phyloP scores from a whole-genome alignment of 768 basidiomycete genomes.

The Dendrothele bispora region DNA sequence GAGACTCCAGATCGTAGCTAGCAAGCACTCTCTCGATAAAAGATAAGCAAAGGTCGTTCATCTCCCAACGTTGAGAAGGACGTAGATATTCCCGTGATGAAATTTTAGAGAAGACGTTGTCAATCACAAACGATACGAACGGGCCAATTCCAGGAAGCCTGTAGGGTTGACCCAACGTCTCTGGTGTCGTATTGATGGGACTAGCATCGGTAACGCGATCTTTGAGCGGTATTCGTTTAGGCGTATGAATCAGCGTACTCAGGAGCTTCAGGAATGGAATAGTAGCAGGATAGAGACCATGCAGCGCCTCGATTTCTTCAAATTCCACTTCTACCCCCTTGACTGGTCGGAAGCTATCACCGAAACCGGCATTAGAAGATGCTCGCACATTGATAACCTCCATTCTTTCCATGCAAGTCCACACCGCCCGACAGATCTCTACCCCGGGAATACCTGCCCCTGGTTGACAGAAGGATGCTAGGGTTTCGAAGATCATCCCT shows the following conservation, averaged over 20 bases:
- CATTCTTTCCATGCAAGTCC: constrained; percentile 80
- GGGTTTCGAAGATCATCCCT: constrained; percentile 77
- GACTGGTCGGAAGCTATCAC: constrained; percentile 49
- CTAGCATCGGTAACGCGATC: constrained; percentile 58
- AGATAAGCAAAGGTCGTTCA: constrained; percentile 80
- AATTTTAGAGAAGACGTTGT: constrained; percentile 84
- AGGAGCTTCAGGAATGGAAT: constrained; percentile 86
- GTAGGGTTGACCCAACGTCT: constrained; percentile 77
- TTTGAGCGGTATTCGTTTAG: constrained; percentile 65
- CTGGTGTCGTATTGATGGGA: constrained; percentile 73
- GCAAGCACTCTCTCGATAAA: constrained; percentile 85
- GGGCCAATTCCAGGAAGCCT: constrained; percentile 79
- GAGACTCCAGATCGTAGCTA: constrained; percentile 75
- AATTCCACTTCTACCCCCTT: constrained; percentile 86
- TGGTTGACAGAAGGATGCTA: constrained; percentile 81
- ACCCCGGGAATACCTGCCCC: constrained; percentile 72
- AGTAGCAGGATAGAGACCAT: constrained; percentile 83
- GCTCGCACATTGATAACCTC: constrained; percentile 80
- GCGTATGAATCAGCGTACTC: constrained; percentile 79
- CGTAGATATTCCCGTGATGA: constrained; percentile 71
- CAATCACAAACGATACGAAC: constrained; percentile 83
- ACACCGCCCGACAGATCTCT: constrained; percentile 80
- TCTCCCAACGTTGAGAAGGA: constrained; percentile 80
- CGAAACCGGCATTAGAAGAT: constrained; percentile 32
- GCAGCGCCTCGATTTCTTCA: constrained; percentile 81